A percentile compares a stretch with the other conserved stretches of the same genome.
Conservation (phyloP, 495 filamentous ascomycete species). For the Aspergillus coremiiformis region DNA sequence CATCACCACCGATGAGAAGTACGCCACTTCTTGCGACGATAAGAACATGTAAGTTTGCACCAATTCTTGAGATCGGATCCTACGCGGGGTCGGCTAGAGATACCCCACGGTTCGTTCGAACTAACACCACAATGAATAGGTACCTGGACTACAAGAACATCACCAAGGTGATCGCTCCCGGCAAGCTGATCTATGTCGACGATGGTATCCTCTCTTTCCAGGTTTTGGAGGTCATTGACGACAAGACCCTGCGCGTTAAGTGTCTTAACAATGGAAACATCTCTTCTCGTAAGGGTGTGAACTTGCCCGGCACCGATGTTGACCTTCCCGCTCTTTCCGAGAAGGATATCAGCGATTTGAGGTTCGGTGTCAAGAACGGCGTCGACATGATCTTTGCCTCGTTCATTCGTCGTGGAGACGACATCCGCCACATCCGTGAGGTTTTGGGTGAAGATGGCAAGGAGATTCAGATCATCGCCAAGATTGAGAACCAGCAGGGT, state of each 20-base stretch:
- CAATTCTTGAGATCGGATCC: not conserved
- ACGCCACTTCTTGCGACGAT: slow-evolving; percentile 72
- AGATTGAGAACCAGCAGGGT: slow-evolving; percentile 99
- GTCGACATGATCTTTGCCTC: slow-evolving; percentile 99
- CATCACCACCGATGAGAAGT: slow-evolving; percentile 96
- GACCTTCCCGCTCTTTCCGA: slow-evolving; percentile 97
- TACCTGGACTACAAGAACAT: slow-evolving; percentile 99
- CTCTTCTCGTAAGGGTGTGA: slow-evolving; percentile 96
- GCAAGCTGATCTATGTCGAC: slow-evolving; percentile 96
- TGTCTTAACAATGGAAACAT: slow-evolving; percentile 97
- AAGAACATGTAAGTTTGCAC: slow-evolving; percentile 75
- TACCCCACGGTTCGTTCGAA: not conserved
- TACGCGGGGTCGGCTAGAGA: not conserved
- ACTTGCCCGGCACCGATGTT: slow-evolving; percentile 96
- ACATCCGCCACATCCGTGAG: slow-evolving; percentile 86
- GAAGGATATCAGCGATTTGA: slow-evolving; percentile 89
- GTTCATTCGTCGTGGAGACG: slow-evolving; percentile 87
- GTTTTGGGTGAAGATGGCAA: slow-evolving; percentile 87
- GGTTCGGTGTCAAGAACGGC: slow-evolving; percentile 93
- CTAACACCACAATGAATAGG: slow-evolving; percentile 42
- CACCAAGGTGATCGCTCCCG: slow-evolving; percentile 90
- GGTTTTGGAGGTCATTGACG: slow-evolving; percentile 79
- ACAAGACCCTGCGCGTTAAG: slow-evolving; percentile 73
- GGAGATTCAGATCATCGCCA: slow-evolving; percentile 98
- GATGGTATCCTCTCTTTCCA: slow-evolving; percentile 95